phyloP scores from a whole-genome alignment of 2,329 filamentous ascomycete genomes.

The Dactylonectria estremocensis region DNA sequence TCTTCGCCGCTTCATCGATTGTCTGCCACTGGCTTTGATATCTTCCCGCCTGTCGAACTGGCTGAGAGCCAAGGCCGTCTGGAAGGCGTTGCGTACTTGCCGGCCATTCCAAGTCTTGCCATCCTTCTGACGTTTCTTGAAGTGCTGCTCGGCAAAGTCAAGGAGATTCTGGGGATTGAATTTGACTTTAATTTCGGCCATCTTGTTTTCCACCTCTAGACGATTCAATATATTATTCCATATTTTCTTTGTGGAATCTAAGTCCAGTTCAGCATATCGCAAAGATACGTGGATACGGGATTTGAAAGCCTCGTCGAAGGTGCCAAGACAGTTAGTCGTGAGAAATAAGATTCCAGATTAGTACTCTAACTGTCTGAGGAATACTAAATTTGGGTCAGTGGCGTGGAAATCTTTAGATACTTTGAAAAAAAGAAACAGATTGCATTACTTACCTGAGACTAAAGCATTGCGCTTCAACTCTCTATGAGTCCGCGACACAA shows the following conservation, averaged over 20 bases:
- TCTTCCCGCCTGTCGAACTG: slow-evolving; percentile 12
- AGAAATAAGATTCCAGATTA: slow-evolving; percentile 21
- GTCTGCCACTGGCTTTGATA: slow-evolving; percentile 6
- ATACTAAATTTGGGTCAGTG: slow-evolving; percentile 6
- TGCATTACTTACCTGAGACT: slow-evolving; percentile 15
- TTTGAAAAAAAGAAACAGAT: neutral
- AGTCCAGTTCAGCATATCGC: neutral
- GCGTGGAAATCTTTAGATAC: neutral
- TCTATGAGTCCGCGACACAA: slow-evolving; percentile 6
- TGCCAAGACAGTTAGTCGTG: slow-evolving; percentile 21
- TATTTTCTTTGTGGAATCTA: neutral
- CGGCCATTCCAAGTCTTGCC: slow-evolving; percentile 24
- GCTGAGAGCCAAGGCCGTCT: slow-evolving; percentile 20
- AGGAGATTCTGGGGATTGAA: slow-evolving; percentile 18
- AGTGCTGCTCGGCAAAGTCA: slow-evolving; percentile 13
- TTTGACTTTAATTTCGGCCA: slow-evolving; percentile 4
- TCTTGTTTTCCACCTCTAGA: neutral
- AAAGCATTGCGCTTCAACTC: slow-evolving; percentile 14
- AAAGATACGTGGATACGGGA: slow-evolving; percentile 19
- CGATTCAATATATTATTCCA: slow-evolving; percentile 18
- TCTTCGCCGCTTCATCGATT: neutral
- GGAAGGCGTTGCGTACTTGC: slow-evolving; percentile 30
- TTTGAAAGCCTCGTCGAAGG: slow-evolving; percentile 22
- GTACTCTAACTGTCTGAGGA: slow-evolving; percentile 18
- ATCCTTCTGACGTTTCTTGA: neutral